Percentiles rank a stretch among this genome's conserved stretches.
These are phyloP conservation scores for Paraphaeosphaeria minitans DNA, from an alignment of 2,329 filamentous ascomycete species.

Conservation along the genomic window DNA sequence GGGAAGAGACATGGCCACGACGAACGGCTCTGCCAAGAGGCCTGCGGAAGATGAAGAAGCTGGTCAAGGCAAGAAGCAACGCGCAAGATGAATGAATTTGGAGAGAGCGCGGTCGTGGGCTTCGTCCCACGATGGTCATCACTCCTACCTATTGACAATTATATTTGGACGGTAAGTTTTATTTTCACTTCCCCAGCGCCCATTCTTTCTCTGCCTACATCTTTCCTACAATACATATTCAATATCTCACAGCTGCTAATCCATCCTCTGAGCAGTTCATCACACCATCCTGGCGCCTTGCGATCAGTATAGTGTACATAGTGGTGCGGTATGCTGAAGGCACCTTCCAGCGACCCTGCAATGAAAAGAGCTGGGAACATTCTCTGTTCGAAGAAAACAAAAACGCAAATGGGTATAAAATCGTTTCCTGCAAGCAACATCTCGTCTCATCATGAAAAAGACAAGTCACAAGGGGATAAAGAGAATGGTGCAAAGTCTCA, in stretches of 20 bases:
- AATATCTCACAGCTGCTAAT: slow-evolving; percentile 17
- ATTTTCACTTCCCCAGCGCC: slow-evolving; percentile 20
- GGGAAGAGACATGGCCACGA: slow-evolving; percentile 35
- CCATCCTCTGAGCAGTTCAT: not conserved
- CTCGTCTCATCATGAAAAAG: slow-evolving; percentile 24
- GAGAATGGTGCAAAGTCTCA: not conserved
- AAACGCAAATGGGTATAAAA: slow-evolving; percentile 40
- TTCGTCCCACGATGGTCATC: too few relatives aligned
- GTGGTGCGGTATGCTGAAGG: not conserved
- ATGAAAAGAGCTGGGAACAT: slow-evolving; percentile 4
- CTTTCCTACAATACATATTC: slow-evolving; percentile 20
- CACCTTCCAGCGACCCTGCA: not conserved
- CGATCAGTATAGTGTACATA: slow-evolving; percentile 14
- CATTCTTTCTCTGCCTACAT: not conserved
- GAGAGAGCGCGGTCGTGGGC: not conserved
- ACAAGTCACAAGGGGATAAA: slow-evolving; percentile 14
- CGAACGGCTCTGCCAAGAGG: slow-evolving; percentile 27
- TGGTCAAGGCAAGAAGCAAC: slow-evolving; percentile 33
- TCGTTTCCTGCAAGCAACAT: slow-evolving; percentile 27
- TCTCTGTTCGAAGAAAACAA: slow-evolving; percentile 23
- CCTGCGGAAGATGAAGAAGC: slow-evolving; percentile 34
- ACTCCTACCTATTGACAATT: slow-evolving; percentile 2
- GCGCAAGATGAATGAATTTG: slow-evolving; percentile 19
- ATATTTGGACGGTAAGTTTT: slow-evolving; percentile 15
- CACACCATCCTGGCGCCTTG: not conserved